Evolutionary conservation across 805 yeast species (phyloP).

Genomic region (Nakazawaea wyomingensis): DNA sequence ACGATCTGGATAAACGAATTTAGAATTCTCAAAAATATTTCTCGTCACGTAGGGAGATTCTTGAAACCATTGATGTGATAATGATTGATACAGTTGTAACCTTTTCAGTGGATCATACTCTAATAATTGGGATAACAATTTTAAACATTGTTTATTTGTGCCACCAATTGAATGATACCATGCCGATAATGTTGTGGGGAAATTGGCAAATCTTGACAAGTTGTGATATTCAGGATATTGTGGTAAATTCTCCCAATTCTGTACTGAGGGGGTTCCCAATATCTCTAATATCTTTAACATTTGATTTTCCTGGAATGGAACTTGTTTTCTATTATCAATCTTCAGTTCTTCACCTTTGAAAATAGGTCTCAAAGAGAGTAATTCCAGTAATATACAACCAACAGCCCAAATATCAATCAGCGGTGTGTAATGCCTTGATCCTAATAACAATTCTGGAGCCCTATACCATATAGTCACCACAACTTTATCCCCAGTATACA

Average conservation of each 20-base stretch:
- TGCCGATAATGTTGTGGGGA: slow-evolving; percentile 64
- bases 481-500: slow-evolving; percentile 90
- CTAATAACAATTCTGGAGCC: slow-evolving; percentile 87
- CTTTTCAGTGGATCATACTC: slow-evolving; percentile 81
- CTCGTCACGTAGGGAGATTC: slow-evolving; percentile 63
- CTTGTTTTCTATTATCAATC: slow-evolving; percentile 86
- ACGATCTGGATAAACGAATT: slow-evolving; percentile 75
- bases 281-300: slow-evolving; percentile 86
- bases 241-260: slow-evolving; percentile 74
- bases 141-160: slow-evolving; percentile 60
- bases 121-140: slow-evolving; percentile 56
- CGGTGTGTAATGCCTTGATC: slow-evolving; percentile 89
- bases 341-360: slow-evolving; percentile 98
- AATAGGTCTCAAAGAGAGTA: slow-evolving; percentile 82
- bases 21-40: slow-evolving; percentile 76
- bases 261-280: slow-evolving; percentile 79
- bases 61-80: slow-evolving; percentile 73
- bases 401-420: slow-evolving; percentile 95
- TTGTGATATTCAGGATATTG: slow-evolving; percentile 81
- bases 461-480: slow-evolving; percentile 97
- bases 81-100: slow-evolving; percentile 70
- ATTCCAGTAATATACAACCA: slow-evolving; percentile 91
- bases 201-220: slow-evolving; percentile 52
- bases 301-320: slow-evolving; percentile 93
- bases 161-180: slow-evolving; percentile 90